Evolutionary conservation across 208 protist species (phyloP), one percentile per base, ranked within the genome.

Genomic region (Trichomonas vaginalis): DNA sequence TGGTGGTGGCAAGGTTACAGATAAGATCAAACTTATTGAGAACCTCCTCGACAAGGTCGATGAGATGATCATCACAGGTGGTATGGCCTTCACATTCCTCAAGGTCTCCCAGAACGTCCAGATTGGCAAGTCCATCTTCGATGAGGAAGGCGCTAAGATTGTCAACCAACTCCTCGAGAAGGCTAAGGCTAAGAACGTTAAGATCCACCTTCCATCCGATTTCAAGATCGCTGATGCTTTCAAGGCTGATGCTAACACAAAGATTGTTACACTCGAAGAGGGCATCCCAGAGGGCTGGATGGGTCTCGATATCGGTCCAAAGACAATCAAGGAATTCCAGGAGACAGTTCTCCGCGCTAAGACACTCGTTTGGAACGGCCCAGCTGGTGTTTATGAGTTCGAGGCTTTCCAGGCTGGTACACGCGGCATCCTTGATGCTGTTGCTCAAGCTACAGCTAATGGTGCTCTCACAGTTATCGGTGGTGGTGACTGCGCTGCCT

Each of bases 11-110:
- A 99, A 99, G 97, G 99, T 99, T 49, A 96, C 97, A 95, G 99
- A 99, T 97, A 99, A 99, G 98, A 99, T 99, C 96, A 97, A 98
- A 96, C 97, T 99, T 15, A 99, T 99, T 96, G 97, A 99, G 83
- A 99, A 99, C 97, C 97, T 99, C 95, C 97, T 99, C 40, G 98
- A 98, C 96, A 98, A 98, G 96, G 98, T 99, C 87, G 96, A 97
- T 97, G 97, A 98, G 96, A 98, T 99, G 92, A 98, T 99, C 96
- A 99, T 99, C 97, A 98, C 99, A 39, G 99, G 99, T 70, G 99
- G 98, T 96, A 99, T 99, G 99, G 98, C 98, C 46, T 99, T 98
- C 97, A 99, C 99, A 27, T 99, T 99, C 97, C 97, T 98, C 80
- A 98, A 98, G 96, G 96, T 96, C 39, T 15, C 46, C 17, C 8